Base-by-base conservation (phyloP, 2,329 filamentous ascomycete genomes). In the Grosmannia penicillata region DNA sequence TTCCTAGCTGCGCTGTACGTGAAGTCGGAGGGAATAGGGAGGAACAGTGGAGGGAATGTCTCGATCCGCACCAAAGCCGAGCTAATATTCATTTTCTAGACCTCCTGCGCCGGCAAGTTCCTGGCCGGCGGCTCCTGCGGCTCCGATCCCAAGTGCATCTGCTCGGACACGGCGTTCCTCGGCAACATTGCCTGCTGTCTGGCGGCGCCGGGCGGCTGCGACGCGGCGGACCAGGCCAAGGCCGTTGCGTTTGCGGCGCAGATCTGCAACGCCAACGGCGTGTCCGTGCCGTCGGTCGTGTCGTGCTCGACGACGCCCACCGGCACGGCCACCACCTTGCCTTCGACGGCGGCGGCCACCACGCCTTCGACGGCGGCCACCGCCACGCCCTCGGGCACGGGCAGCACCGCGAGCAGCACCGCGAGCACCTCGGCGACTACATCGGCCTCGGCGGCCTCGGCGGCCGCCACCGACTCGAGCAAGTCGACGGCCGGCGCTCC, bases 1-100 rank as follows among this genome's bases (percentile, higher is more conserved):
- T 71, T 35, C 75, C 70, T 14, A 42, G 45, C 9, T 78, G 67
- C 49, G 72, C 72, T 46, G 72, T 77, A 62, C 51, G 70, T 64
- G 14, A n/a, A n/a, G n/a, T n/a, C n/a, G n/a, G n/a, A n/a, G n/a
- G n/a, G n/a, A n/a, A n/a, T n/a, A n/a, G n/a, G n/a, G n/a, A n/a
- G n/a, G n/a, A n/a, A n/a, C n/a, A n/a, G n/a, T n/a, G n/a, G n/a
- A n/a, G n/a, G n/a, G n/a, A n/a, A n/a, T n/a, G n/a, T n/a, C n/a
- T n/a, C n/a, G n/a, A n/a, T n/a, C n/a, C n/a, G n/a, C n/a, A n/a
- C n/a, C n/a, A n/a, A n/a, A n/a, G n/a, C n/a, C n/a, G n/a, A n/a
- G n/a, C n/a, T n/a, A n/a, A n/a, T n/a, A n/a, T n/a, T n/a, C n/a
- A n/a, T n/a, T n/a, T n/a, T n/a, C n/a, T n/a, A 59, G 55, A 43